Base-by-base conservation (phyloP, 352 stramenopile species). In the Elongisporangium undulatum region DNA sequence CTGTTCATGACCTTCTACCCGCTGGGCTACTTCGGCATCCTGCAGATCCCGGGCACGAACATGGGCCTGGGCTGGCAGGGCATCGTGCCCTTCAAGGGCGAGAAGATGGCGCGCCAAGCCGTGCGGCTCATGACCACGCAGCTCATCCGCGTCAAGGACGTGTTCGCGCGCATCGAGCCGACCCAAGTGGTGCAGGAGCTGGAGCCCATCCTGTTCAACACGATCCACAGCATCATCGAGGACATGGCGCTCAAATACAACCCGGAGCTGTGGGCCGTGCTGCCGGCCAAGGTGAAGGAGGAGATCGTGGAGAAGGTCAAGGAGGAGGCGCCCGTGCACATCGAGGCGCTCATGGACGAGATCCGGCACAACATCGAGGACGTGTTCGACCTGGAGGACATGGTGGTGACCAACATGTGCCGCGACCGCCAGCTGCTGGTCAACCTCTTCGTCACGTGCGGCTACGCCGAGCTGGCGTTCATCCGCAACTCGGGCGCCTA, bases 1-100 rank as follows among this genome's bases (percentile, higher is more conserved):
- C 74, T 99, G 2, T 99, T 95, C 78, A 98, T 98, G 90, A 99
- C 98, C 34, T 99, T 99, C 72, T 97, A 98, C 70, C 97, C 97
- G 6, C 77, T 99, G 38, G 71, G 97, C 51, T 99, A 98, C 68
- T 70, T 83, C 24, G 97, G 96, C 19, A 94, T 88, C 24, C 71
- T 96, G 57, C 91, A 96, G 71, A 88, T 93, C 63, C 82, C 85
- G 0, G 65, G 70, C 49, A 96, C 85, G 3, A 94, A 97, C 69
- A 97, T 92, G 62, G 96, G 96, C 8, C 62, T 98, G 4, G 96
- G 97, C 9, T 99, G 97, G 97, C 96, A 99, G 66, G 97, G 97
- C 16, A 98, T 99, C 51, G 95, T 99, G n/a, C 96, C 97, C 1
- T 85, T 91, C 66, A 98, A 98, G 66, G 95, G 90, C 24, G 94